phyloP scores from a whole-genome alignment of 257 asterid species.

The Anisodus tanguticus region DNA sequence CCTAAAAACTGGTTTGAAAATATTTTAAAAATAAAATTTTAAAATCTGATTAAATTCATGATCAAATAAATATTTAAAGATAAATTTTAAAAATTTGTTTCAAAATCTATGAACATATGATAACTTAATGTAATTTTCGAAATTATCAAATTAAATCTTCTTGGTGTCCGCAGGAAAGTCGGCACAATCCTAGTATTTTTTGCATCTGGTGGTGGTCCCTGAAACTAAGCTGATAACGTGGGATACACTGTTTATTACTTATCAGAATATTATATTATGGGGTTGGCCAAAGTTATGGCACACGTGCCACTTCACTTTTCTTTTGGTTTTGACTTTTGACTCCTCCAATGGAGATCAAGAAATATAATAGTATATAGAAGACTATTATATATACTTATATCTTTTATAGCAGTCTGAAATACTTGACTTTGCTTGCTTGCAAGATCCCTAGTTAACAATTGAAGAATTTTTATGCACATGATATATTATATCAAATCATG shows the following conservation, averaged over 20 bases:
- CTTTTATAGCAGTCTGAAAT: slow-evolving; percentile 7
- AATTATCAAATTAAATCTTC: too few species aligned
- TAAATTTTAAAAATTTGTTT: too few species aligned
- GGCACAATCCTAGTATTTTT: not conserved
- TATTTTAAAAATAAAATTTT: too few species aligned
- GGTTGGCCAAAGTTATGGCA: slow-evolving; percentile 17
- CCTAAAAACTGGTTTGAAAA: too few species aligned
- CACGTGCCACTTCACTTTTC: not conserved
- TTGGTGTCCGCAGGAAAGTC: too few species aligned
- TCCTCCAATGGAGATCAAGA: too few species aligned
- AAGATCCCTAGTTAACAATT: not conserved
- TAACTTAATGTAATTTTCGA: too few species aligned
- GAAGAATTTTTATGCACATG: not conserved
- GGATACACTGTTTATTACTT: not conserved
- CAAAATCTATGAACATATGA: too few species aligned
- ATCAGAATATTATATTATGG: not conserved
- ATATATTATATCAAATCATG: not conserved
- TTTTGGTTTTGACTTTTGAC: not conserved
- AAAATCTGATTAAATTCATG: too few species aligned
- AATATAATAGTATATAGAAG: not conserved
- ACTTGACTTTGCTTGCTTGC: not conserved
- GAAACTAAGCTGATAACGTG: not conserved
- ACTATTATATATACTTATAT: not conserved
- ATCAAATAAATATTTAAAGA: too few species aligned
- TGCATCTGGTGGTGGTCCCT: not conserved